A percentile compares a stretch with the other conserved stretches of the same genome.
Evolutionary conservation across 805 yeast species (phyloP).

Genomic region (Metschnikowia cerradonensis): DNA sequence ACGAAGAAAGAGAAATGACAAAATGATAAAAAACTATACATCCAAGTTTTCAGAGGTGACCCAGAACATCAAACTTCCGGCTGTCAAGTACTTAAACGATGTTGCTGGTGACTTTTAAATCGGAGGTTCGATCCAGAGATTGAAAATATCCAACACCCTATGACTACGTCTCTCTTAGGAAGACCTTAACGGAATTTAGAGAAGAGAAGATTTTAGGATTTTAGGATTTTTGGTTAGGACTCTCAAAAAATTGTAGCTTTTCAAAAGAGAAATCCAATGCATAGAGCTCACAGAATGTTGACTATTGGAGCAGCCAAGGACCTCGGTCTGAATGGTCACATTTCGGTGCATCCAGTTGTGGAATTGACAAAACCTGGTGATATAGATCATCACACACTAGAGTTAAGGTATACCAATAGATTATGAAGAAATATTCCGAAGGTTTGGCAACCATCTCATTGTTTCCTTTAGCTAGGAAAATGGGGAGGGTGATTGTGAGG

Average conservation of each 20-base stretch:
- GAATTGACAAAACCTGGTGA: constrained; percentile 97
- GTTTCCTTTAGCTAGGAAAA: constrained; percentile 95
- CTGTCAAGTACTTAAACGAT: constrained; percentile 66
- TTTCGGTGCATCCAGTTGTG: constrained; percentile 92
- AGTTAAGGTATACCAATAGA: constrained; percentile 90
- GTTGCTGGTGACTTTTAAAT: constrained; percentile 78
- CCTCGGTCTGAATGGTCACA: constrained; percentile 67
- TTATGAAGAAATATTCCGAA: constrained; percentile 86
- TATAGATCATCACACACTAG: constrained; percentile 94
- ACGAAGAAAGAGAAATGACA: too few relatives aligned
- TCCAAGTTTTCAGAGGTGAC: constrained; percentile 89
- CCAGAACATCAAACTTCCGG: constrained; percentile 88
- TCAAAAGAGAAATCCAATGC: constrained; percentile 99
- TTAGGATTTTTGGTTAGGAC: constrained; percentile 76
- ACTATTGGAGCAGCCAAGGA: constrained; percentile 97
- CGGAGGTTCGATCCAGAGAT: constrained; percentile 86
- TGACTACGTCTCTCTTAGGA: constrained; percentile 82
- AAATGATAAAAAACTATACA: too few relatives aligned
- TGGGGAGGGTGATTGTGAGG: constrained; percentile 97
- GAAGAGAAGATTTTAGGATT: too few relatives aligned
- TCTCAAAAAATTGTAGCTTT: constrained; percentile 77
- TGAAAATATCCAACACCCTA: constrained; percentile 81
- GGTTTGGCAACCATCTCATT: constrained; percentile 89
- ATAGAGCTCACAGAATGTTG: constrained; percentile 93
- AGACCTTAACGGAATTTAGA: constrained; percentile 87